phyloP scores from a whole-genome alignment of 441 rosid genomes.

The Populus hybrid region DNA sequence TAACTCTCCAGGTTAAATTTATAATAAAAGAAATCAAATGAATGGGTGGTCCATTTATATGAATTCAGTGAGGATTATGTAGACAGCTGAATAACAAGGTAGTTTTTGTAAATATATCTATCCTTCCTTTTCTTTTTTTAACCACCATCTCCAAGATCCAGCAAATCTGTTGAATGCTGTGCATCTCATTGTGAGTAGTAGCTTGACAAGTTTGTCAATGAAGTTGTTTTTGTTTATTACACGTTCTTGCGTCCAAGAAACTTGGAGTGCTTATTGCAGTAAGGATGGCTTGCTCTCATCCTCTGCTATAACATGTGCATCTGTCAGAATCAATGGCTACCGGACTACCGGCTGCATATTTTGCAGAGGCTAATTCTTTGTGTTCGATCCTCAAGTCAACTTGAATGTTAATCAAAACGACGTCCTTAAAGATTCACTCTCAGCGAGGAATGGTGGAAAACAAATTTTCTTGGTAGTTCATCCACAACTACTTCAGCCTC shows the following conservation, averaged over 20 bases:
- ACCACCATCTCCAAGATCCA: slow-evolving; percentile 6
- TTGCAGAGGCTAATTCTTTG: no score
- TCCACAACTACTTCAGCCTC: no score
- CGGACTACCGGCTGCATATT: no score
- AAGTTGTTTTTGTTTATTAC: background rate
- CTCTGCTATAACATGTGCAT: no score
- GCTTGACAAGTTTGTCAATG: background rate
- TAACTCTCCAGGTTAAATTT: slow-evolving; percentile 15
- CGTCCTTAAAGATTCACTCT: no score
- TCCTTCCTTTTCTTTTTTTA: background rate
- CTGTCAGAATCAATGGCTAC: background rate
- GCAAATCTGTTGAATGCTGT: slow-evolving; percentile 9
- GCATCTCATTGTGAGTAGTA: slow-evolving; percentile 4
- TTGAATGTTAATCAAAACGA: no score
- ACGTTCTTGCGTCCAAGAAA: background rate
- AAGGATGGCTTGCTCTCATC: background rate
- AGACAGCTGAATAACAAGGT: slow-evolving; percentile 26
- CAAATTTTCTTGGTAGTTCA: no score
- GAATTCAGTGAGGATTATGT: slow-evolving; percentile 23
- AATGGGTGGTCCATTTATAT: slow-evolving; percentile 10
- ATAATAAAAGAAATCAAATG: background rate
- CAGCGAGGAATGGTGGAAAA: no score
- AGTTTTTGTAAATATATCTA: slow-evolving; percentile 31
- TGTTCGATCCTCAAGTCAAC: no score
- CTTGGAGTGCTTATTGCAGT: background rate